Percentiles rank a stretch among this genome's conserved stretches.
phyloP scores from a whole-genome alignment of 2,329 filamentous ascomycete species.

The Talaromyces rugulosus region DNA sequence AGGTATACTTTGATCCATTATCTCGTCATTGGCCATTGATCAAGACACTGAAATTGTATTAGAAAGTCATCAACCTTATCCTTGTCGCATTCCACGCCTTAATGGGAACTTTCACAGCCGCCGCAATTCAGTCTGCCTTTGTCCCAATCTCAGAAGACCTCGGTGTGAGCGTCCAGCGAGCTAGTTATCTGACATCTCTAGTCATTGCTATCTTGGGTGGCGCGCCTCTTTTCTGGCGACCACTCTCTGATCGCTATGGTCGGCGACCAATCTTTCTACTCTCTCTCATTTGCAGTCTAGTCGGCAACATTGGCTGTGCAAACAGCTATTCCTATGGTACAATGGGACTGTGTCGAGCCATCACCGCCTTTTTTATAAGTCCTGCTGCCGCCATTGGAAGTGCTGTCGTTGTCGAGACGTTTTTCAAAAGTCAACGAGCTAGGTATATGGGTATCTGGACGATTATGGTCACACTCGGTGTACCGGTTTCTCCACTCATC shows the following conservation, averaged over 20 bases:
- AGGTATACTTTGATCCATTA: slow-evolving; percentile 28
- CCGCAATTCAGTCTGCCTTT: slow-evolving; percentile 51
- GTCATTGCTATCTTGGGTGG: slow-evolving; percentile 50
- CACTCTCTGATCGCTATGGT: slow-evolving; percentile 50
- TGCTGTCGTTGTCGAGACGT: slow-evolving; percentile 48
- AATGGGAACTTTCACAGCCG: slow-evolving; percentile 51
- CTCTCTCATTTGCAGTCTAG: slow-evolving; percentile 43
- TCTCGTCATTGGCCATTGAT: background rate
- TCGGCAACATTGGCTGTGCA: slow-evolving; percentile 52
- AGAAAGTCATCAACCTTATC: slow-evolving; percentile 48
- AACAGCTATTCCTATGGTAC: slow-evolving; percentile 43
- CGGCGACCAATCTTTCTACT: slow-evolving; percentile 51
- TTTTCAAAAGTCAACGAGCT: slow-evolving; percentile 48
- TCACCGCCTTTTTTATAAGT: slow-evolving; percentile 50
- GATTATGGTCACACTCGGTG: slow-evolving; percentile 44
- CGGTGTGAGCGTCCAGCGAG: slow-evolving; percentile 41
- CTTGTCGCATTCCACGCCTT: slow-evolving; percentile 53
- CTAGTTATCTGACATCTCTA: slow-evolving; percentile 51
- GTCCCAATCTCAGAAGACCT: slow-evolving; percentile 50
- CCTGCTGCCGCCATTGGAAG: slow-evolving; percentile 51
- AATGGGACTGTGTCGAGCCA: slow-evolving; percentile 47
- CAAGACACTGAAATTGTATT: slow-evolving; percentile 21
- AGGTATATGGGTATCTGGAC: slow-evolving; percentile 54
- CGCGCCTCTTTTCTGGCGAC: slow-evolving; percentile 53
- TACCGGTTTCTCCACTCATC: slow-evolving; percentile 33